A percentile compares a stretch with the other conserved stretches of the same genome.
Evolutionary conservation across 352 stramenopile species (phyloP).

Genomic region (Phytophthora chlamydospora): DNA sequence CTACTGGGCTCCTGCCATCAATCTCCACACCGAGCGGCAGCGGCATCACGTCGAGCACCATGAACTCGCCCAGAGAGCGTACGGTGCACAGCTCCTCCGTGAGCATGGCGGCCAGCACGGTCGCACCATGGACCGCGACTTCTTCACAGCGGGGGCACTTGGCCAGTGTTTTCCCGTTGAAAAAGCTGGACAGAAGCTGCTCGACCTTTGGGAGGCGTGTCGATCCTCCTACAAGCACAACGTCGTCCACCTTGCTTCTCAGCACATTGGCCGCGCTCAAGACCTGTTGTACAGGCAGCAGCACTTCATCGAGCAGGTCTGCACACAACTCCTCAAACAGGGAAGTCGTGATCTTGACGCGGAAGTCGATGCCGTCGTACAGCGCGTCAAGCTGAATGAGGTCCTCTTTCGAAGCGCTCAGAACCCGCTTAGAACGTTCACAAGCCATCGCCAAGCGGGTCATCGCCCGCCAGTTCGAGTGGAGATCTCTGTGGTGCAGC

Average conservation of each 20-base stretch:
- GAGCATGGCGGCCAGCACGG: constrained; percentile 2
- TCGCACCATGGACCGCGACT: background rate
- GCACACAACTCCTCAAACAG: constrained; percentile 1
- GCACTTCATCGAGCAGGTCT: background rate
- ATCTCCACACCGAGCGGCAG: constrained; percentile 7
- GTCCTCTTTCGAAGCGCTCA: background rate
- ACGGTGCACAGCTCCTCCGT: background rate
- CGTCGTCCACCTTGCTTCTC: constrained; percentile 2
- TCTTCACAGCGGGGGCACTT: background rate
- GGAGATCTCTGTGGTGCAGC: background rate
- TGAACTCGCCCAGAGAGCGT: background rate
- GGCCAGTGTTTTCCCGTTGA: background rate
- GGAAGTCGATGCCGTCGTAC: background rate
- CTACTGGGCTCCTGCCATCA: background rate
- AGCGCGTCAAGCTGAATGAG: constrained; percentile 7
- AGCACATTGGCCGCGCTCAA: background rate
- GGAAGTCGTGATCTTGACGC: background rate
- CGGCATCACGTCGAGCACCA: constrained; percentile 7
- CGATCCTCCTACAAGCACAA: constrained; percentile 5
- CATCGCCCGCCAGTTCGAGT: background rate
- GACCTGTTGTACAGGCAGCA: constrained; percentile 6
- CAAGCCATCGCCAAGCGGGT: constrained; percentile 3
- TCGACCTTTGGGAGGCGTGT: constrained; percentile 1
- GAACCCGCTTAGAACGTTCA: background rate
- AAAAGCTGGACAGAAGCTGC: background rate